Conservation (phyloP, 208 protist genomes). For the Trichomonas gallinae region DNA sequence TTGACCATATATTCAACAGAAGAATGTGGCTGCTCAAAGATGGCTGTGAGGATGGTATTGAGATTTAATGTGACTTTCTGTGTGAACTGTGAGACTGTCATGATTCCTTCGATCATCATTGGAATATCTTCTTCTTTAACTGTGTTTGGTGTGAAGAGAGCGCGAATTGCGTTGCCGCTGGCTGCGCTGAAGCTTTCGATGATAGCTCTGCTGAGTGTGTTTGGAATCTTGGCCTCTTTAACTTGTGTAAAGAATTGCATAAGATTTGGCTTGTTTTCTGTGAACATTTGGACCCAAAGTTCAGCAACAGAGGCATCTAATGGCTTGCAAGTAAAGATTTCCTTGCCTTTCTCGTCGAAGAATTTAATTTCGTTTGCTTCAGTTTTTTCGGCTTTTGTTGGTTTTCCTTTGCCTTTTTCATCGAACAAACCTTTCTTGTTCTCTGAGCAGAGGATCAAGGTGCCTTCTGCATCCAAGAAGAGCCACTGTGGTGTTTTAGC, state of each 20-base stretch:
- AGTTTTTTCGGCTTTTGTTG: neutral
- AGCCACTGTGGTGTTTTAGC: neutral
- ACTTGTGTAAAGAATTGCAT: neutral
- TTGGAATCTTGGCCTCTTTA: neutral
- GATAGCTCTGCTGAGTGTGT: neutral
- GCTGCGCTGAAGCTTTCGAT: neutral
- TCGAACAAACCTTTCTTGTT: neutral
- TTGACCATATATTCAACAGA: neutral
- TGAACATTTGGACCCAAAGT: neutral
- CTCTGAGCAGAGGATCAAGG: neutral
- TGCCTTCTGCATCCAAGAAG: neutral
- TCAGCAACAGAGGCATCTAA: neutral
- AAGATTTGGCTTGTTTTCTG: neutral
- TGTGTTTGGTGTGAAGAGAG: neutral
- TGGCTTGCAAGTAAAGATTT: neutral
- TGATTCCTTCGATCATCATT: neutral
- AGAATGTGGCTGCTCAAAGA: neutral
- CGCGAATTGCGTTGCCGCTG: neutral
- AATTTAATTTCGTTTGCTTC: neutral
- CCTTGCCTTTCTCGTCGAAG: neutral
- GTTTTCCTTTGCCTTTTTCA: neutral
- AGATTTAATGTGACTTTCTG: neutral
- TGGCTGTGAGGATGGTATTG: neutral
- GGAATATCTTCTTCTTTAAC: neutral
- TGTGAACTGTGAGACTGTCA: neutral